Base-by-base conservation (phyloP, 2,329 filamentous ascomycete species). In the Aspergillus sp. region DNA sequence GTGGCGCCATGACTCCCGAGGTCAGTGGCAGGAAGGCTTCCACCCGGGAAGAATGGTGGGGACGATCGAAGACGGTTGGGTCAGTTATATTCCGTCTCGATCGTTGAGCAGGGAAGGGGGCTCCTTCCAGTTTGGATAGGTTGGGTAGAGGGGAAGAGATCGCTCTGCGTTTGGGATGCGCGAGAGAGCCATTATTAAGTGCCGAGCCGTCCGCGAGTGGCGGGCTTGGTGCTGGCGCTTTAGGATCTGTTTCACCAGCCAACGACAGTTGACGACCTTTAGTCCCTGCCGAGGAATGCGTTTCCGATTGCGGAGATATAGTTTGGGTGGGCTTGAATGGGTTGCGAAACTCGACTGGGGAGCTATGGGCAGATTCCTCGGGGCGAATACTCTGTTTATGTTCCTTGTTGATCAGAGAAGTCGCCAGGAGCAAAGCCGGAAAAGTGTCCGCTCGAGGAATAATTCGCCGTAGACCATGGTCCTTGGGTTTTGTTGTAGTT, bases 401-500 rank as follows among this genome's bases (percentile, higher is more conserved):
- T 42, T 67, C 59, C 47, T 65, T 67, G 29, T 61, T 64, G 6
- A 65, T 69, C 42, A 80, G 65, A 11, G 73, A 72, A 7, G 75
- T 72, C 47, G 81, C 81, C 53, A 82, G 73, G 46, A 85, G 67
- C 47, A 85, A 73, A 49, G 80, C 82, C 39, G 83, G 82, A 51
- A 73, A 71, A 61, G 77, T 71, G 62, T 76, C 75, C 16, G 73
- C 67, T 56, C 79, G 75, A 39, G 80, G 78, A 24, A 78, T 67
- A 50, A 84, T 77, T 52, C 77, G 76, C 56, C 76, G 79, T 53
- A 79, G 69, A 16, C 71, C 67, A 54, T 74, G 67, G 32, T 68
- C 69, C 59, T 64, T 75, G n/a, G 70, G 68, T 54, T 71, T 73
- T 20, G 73, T 71, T 26, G 74, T 66, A 6, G 77, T 71, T 53